Conservation (phyloP, 495 filamentous ascomycete species). For the Penicillium bialowiezense region DNA sequence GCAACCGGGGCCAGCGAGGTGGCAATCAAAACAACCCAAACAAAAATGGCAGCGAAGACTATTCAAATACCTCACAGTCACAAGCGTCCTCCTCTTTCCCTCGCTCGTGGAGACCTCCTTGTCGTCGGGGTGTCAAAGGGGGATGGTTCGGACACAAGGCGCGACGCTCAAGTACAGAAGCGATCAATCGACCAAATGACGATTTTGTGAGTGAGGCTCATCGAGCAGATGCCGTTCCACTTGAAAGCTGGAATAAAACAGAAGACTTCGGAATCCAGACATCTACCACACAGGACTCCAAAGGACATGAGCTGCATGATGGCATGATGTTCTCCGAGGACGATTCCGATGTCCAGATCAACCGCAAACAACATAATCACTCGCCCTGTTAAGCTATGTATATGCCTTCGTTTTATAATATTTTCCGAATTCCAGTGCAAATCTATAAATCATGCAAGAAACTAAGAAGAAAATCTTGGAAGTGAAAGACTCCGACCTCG, state of each 20-base stretch:
- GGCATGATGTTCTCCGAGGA: neutral
- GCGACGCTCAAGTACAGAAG: slow-evolving; percentile 19
- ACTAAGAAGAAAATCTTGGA: too few species aligned
- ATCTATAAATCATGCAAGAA: too few species aligned
- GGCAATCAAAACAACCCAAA: slow-evolving; percentile 16
- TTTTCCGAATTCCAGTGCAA: too few species aligned
- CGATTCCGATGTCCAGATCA: neutral
- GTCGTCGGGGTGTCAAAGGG: slow-evolving; percentile 5
- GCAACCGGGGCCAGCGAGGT: slow-evolving; percentile 22
- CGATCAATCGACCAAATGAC: slow-evolving; percentile 15
- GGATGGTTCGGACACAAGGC: neutral
- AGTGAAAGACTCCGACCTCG: too few species aligned
- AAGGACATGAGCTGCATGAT: neutral
- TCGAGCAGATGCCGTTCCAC: slow-evolving; percentile 8
- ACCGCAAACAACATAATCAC: neutral
- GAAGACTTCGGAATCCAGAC: neutral
- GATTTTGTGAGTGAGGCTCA: slow-evolving; percentile 11
- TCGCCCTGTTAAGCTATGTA: neutral
- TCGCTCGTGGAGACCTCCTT: slow-evolving; percentile 5
- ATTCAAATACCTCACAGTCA: slow-evolving; percentile 12
- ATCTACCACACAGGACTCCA: neutral
- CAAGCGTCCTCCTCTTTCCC: slow-evolving; percentile 22
- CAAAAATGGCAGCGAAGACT: slow-evolving; percentile 11
- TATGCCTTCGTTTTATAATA: neutral
- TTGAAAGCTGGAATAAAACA: slow-evolving; percentile 13